phyloP scores from a whole-genome alignment of 2,329 filamentous ascomycete genomes.

The Cercospora janseana region DNA sequence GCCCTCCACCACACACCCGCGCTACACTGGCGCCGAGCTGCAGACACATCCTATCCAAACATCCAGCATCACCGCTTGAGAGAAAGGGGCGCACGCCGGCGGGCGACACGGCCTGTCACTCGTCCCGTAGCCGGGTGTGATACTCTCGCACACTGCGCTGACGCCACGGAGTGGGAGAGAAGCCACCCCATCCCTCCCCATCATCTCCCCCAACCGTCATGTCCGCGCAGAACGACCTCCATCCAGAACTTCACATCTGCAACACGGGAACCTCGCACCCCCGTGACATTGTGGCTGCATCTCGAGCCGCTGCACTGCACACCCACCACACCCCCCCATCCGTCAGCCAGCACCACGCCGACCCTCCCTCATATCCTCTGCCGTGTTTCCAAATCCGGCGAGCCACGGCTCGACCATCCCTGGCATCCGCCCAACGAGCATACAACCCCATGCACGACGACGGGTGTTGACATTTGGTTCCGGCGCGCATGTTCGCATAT shows the following conservation, averaged over 20 bases:
- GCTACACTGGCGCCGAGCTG: not conserved
- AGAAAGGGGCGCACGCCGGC: not conserved
- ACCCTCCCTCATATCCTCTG: not conserved
- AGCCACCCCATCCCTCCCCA: not conserved
- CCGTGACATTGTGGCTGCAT: conserved; percentile 3
- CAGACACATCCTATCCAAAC: conserved; percentile 4
- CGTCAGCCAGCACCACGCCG: not conserved
- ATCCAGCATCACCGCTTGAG: conserved; percentile 1
- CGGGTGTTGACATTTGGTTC: too few species aligned
- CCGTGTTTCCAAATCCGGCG: too few species aligned
- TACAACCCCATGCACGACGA: not conserved
- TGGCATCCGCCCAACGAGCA: conserved; percentile 1
- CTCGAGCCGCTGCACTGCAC: not conserved
- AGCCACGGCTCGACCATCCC: too few species aligned
- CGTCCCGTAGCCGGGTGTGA: too few species aligned
- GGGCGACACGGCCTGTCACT: not conserved
- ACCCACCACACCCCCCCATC: not conserved
- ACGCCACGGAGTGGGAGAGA: too few species aligned
- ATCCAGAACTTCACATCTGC: not conserved
- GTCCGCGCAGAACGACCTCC: not conserved
- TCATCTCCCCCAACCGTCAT: not conserved
- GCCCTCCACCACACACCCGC: not conserved
- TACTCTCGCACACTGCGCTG: too few species aligned
- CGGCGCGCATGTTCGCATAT: conserved; percentile 5
- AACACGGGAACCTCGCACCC: too few species aligned